phyloP scores from a whole-genome alignment of 768 basidiomycete species.

The Lactarius quietus region DNA sequence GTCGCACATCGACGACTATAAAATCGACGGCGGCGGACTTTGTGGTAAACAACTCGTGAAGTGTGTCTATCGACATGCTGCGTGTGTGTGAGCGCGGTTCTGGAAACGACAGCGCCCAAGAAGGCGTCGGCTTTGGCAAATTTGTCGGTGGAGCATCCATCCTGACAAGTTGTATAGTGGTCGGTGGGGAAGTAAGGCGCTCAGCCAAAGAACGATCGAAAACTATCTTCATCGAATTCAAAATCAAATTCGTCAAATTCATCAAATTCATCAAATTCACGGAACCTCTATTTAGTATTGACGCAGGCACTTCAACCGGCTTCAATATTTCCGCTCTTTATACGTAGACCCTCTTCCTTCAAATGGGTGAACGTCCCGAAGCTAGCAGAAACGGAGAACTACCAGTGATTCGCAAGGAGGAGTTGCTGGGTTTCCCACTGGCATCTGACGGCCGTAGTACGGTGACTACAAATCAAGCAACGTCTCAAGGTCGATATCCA shows the following conservation, averaged over 20 bases:
- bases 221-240: constrained; percentile 2
- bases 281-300: neutral
- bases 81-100: constrained; percentile 24
- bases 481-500: constrained; percentile 15
- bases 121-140: constrained; percentile 16
- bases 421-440: neutral
- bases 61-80: constrained; percentile 26
- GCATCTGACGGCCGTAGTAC: too few relatives aligned
- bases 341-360: neutral
- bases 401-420: neutral
- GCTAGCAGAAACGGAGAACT: neutral
- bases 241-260: constrained; percentile 5
- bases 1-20: constrained; percentile 38
- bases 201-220: too few relatives aligned
- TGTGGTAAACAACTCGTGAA: constrained; percentile 29
- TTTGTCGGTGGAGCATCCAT: constrained; percentile 9
- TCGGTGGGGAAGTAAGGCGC: neutral
- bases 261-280: constrained; percentile 12
- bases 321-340: neutral
- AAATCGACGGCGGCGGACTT: constrained; percentile 28
- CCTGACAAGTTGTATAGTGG: too few relatives aligned
- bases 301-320: neutral
- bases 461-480: neutral
- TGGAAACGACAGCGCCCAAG: constrained; percentile 27
- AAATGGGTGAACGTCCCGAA: neutral